Conservation (phyloP, 306 rosid genomes). For the Senna tora region DNA sequence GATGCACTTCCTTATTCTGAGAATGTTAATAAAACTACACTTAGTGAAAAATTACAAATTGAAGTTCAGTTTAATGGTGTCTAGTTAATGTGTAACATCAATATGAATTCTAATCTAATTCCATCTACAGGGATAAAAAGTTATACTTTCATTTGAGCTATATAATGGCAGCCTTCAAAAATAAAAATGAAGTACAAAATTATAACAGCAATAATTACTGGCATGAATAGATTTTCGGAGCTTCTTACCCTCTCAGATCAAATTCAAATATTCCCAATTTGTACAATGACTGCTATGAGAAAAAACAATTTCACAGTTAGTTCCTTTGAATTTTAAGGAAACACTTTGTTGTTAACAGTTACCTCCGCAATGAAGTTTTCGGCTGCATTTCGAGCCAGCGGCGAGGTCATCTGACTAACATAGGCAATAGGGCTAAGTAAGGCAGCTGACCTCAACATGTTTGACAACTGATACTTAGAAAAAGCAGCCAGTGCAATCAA, state of each 20-base stretch:
- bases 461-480: slow-evolving; percentile 61
- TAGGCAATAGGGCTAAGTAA: slow-evolving; percentile 90
- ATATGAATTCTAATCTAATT: slow-evolving; percentile 26
- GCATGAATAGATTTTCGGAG: slow-evolving; percentile 4
- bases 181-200: no score
- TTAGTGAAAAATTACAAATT: background rate
- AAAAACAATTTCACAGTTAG: slow-evolving; percentile 32
- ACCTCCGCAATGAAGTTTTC: slow-evolving; percentile 81
- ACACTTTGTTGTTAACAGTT: background rate
- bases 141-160: background rate
- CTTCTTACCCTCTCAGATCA: slow-evolving; percentile 68
- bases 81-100: background rate
- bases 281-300: slow-evolving; percentile 60
- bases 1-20: slow-evolving; percentile 12
- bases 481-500: slow-evolving; percentile 77
- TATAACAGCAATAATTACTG: background rate
- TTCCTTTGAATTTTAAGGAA: slow-evolving; percentile 1
- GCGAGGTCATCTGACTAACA: slow-evolving; percentile 74
- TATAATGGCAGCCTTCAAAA: slow-evolving; percentile 25
- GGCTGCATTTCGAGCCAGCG: slow-evolving; percentile 71
- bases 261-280: slow-evolving; percentile 65
- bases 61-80: background rate
- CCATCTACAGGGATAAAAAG: slow-evolving; percentile 13
- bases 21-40: background rate
- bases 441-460: slow-evolving; percentile 75